These are phyloP conservation scores for Pseudozyma tsukubaensis DNA, from an alignment of 1,284 basidiomycete genomes.

Conservation along the genomic window DNA sequence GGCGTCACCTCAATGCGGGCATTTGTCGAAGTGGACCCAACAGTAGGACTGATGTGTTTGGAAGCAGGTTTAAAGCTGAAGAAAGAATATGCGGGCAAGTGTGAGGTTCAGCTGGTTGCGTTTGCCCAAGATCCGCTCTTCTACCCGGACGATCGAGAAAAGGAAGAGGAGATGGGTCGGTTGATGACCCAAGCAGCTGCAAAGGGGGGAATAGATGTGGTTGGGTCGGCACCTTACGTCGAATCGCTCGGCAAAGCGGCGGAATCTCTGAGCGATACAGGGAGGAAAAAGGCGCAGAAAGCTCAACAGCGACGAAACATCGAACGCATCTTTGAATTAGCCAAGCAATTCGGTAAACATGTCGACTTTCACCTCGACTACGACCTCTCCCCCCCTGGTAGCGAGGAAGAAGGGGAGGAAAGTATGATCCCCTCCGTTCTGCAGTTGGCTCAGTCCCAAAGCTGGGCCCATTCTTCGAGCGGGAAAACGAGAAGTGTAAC, in stretches of 20 bases:
- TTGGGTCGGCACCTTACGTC: slow-evolving; percentile 50
- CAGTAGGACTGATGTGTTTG: slow-evolving; percentile 33
- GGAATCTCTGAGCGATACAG: neutral
- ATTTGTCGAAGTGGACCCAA: slow-evolving; percentile 52
- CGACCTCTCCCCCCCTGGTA: slow-evolving; percentile 23
- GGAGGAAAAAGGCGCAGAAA: slow-evolving; percentile 9
- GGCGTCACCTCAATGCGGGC: slow-evolving; percentile 46
- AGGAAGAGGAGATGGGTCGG: slow-evolving; percentile 22
- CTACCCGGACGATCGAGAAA: slow-evolving; percentile 19
- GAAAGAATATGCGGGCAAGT: slow-evolving; percentile 5
- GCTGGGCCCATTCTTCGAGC: slow-evolving; percentile 4
- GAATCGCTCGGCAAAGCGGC: slow-evolving; percentile 15
- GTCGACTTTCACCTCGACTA: slow-evolving; percentile 59
- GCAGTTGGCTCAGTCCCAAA: neutral
- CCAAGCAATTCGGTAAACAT: slow-evolving; percentile 13
- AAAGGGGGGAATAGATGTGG: slow-evolving; percentile 8
- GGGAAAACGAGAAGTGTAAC: slow-evolving; percentile 10
- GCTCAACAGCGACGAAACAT: slow-evolving; percentile 19
- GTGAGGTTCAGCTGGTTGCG: slow-evolving; percentile 32
- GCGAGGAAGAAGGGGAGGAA: slow-evolving; percentile 6
- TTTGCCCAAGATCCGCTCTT: slow-evolving; percentile 54
- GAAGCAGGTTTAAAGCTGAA: slow-evolving; percentile 27
- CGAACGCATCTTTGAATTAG: slow-evolving; percentile 21
- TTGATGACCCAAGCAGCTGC: slow-evolving; percentile 23
- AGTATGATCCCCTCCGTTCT: slow-evolving; percentile 26